Conservation (phyloP, 139 green algal genomes). For the Haematococcus lacustris region DNA sequence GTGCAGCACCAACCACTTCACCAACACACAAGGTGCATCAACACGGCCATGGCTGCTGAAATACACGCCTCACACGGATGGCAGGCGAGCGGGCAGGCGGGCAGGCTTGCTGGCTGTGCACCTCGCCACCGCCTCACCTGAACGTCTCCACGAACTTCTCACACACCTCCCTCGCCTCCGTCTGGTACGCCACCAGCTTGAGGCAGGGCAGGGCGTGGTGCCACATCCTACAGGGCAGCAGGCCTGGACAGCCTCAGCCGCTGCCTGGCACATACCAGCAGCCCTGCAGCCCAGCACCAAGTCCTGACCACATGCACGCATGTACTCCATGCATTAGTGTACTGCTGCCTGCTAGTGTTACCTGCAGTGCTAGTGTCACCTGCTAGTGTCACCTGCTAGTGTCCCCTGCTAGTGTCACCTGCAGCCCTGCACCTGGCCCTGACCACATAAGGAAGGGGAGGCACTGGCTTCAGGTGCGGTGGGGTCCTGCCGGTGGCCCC, state of each 20-base stretch:
- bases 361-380: too few species aligned
- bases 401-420: too few species aligned
- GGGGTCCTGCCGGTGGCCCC: too few species aligned
- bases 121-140: constrained; percentile 10
- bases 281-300: too few species aligned
- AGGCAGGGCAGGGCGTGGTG: constrained; percentile 17
- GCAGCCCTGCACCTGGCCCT: too few species aligned
- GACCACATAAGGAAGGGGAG: too few species aligned
- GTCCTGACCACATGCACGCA: too few species aligned
- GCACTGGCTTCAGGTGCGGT: too few species aligned
- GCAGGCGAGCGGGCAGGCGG: constrained; percentile 9
- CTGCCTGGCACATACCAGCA: too few species aligned
- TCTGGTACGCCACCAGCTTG: constrained; percentile 13
- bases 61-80: constrained; percentile 1
- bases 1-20: constrained; percentile 10
- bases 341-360: too few species aligned
- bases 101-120: constrained; percentile 1
- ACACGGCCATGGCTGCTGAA: constrained; percentile 1
- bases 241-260: constrained; percentile 11
- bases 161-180: constrained; percentile 9
- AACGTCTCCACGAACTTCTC: constrained; percentile 30
- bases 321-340: too few species aligned
- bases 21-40: constrained; percentile 25
- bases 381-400: too few species aligned
- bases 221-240: constrained; percentile 8